Percentiles rank a stretch among this genome's conserved stretches.
phyloP scores from a whole-genome alignment of 73 alveolate species.

The Stentor roeselii region DNA sequence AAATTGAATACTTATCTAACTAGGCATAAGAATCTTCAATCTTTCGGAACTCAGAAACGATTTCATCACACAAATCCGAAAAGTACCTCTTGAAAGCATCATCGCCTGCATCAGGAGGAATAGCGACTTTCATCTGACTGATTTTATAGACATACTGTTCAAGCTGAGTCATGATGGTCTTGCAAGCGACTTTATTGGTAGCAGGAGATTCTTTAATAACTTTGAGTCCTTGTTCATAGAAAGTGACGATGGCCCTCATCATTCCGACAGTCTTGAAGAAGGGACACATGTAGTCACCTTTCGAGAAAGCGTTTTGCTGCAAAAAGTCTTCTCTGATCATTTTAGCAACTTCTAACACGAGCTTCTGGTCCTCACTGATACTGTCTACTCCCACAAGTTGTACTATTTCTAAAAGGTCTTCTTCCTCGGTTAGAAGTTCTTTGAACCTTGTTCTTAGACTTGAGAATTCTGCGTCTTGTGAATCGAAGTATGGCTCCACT shows the following conservation, averaged over 20 bases:
- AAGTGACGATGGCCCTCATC: conserved; percentile 86
- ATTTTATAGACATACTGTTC: conserved; percentile 63
- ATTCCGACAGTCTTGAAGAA: conserved; percentile 89
- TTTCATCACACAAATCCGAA: conserved; percentile 59
- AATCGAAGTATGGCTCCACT: conserved; percentile 76
- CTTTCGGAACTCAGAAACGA: conserved; percentile 76
- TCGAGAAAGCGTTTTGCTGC: conserved; percentile 96
- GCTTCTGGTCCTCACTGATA: conserved; percentile 95
- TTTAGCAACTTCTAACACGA: conserved; percentile 93
- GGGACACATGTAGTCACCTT: conserved; percentile 95
- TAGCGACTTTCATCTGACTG: conserved; percentile 72
- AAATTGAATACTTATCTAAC: conserved; percentile 31
- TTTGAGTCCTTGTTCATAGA: conserved; percentile 77
- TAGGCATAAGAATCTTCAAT: conserved; percentile 42
- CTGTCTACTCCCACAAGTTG: conserved; percentile 99
- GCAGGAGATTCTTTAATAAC: conserved; percentile 73
- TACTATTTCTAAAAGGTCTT: conserved; percentile 97
- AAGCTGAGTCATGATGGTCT: conserved; percentile 51
- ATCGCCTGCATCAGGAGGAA: conserved; percentile 57
- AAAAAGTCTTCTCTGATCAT: conserved; percentile 96
- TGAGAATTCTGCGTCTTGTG: conserved; percentile 94
- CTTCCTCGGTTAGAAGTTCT: conserved; percentile 95
- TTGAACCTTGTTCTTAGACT: conserved; percentile 84
- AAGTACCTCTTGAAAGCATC: conserved; percentile 55
- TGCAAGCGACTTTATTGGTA: conserved; percentile 83